phyloP scores from a whole-genome alignment of 1,284 basidiomycete genomes.

The Athelia psychrophila region DNA sequence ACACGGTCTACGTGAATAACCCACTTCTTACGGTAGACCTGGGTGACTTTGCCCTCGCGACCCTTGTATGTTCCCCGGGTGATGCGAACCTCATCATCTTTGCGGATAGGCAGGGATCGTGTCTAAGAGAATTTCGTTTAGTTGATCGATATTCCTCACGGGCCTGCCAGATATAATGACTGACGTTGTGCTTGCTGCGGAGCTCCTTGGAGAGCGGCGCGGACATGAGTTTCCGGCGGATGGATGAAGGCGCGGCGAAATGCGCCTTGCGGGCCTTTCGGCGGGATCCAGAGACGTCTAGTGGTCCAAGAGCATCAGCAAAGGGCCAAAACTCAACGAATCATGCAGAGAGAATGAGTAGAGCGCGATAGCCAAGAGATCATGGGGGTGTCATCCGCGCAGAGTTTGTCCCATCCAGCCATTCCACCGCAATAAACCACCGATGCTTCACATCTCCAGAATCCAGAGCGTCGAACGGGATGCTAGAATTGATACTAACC shows the following conservation, averaged over 20 bases:
- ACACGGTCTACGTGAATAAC: slow-evolving; percentile 99
- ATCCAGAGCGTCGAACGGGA: slow-evolving; percentile 19
- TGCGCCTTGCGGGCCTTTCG: slow-evolving; percentile 98
- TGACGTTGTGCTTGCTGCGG: slow-evolving; percentile 87
- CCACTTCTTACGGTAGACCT: slow-evolving; percentile 99
- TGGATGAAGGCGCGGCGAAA: slow-evolving; percentile 89
- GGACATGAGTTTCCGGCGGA: slow-evolving; percentile 98
- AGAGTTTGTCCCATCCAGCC: slow-evolving; percentile 48
- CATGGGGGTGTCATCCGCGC: slow-evolving; percentile 38
- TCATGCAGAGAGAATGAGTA: too few relatives aligned
- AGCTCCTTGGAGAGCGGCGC: slow-evolving; percentile 96
- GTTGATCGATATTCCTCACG: slow-evolving; percentile 8
- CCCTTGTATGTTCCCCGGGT: slow-evolving; percentile 97
- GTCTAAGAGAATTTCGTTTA: slow-evolving; percentile 52
- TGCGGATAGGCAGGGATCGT: slow-evolving; percentile 94
- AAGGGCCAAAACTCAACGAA: slow-evolving; percentile 9
- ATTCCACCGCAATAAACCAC: slow-evolving; percentile 24
- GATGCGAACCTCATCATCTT: slow-evolving; percentile 98
- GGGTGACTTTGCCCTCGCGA: slow-evolving; percentile 95
- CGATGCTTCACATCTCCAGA: slow-evolving; percentile 16
- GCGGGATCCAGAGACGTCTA: slow-evolving; percentile 85
- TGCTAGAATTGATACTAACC: slow-evolving; percentile 48
- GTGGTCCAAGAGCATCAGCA: slow-evolving; percentile 23
- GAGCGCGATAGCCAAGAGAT: not conserved
- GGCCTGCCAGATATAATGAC: slow-evolving; percentile 37